Evolutionary conservation across 345 rosid genomes (phyloP).

Genomic region (Bruguiera sexangula): DNA sequence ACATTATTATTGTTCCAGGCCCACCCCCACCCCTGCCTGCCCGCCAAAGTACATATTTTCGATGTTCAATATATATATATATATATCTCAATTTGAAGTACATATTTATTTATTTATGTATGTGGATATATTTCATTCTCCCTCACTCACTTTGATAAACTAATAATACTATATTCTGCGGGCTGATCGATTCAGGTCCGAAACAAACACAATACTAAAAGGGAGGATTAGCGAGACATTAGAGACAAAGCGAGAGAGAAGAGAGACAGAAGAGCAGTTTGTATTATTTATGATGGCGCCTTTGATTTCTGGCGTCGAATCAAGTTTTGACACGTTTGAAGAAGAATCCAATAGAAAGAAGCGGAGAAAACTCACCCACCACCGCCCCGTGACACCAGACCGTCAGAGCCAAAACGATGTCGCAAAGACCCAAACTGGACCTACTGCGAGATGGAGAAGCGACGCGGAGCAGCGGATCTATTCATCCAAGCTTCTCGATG

Average conservation of each 20-base stretch:
- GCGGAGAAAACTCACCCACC: slow-evolving; percentile 29
- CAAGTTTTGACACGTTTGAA: slow-evolving; percentile 20
- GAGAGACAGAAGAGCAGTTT: neutral
- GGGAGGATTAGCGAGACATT: neutral
- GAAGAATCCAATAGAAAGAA: slow-evolving; percentile 47
- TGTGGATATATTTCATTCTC: too few relatives aligned
- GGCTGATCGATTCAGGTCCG: too few relatives aligned
- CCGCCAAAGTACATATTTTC: too few relatives aligned
- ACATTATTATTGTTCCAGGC: too few relatives aligned
- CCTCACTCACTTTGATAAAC: too few relatives aligned
- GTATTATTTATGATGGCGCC: slow-evolving; percentile 23
- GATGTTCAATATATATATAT: too few relatives aligned
- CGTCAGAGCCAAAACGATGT: neutral
- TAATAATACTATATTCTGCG: too few relatives aligned
- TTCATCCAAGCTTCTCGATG: slow-evolving; percentile 19
- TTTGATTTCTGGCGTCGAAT: slow-evolving; percentile 25
- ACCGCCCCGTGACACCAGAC: neutral
- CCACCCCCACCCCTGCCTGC: too few relatives aligned
- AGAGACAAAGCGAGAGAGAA: too few relatives aligned
- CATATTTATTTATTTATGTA: too few relatives aligned
- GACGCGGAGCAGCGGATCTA: slow-evolving; percentile 16
- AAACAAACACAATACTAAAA: neutral
- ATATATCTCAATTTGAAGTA: too few relatives aligned
- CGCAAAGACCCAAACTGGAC: neutral
- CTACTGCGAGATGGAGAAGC: neutral